Percentiles rank a stretch among this genome's conserved stretches.
These are phyloP conservation scores for Pyrrhoderma lamaoense DNA, from an alignment of 1,284 basidiomycete species.

Conservation along the genomic window DNA sequence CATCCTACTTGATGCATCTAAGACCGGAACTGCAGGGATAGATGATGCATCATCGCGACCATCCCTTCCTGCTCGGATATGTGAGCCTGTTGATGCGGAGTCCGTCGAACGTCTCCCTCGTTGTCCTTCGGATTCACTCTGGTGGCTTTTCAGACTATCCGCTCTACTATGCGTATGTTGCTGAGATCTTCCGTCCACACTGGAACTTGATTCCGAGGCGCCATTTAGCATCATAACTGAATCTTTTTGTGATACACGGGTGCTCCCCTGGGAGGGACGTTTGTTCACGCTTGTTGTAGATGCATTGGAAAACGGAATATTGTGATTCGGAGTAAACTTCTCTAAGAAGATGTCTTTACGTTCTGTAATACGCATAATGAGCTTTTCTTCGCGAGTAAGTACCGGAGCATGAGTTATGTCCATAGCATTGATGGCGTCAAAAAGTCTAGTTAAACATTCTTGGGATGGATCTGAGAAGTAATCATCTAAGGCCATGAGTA, in stretches of 20 bases:
- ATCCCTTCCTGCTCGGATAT: conserved; percentile 25
- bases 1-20: conserved; percentile 34
- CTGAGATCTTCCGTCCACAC: conserved; percentile 43
- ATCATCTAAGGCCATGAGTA: conserved; percentile 91
- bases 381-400: conserved; percentile 75
- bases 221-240: conserved; percentile 9
- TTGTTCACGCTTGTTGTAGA: conserved; percentile 16
- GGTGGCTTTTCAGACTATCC: conserved; percentile 23
- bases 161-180: conserved; percentile 25
- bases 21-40: conserved; percentile 28
- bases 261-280: conserved; percentile 8
- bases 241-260: conserved; percentile 2
- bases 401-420: conserved; percentile 75
- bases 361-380: conserved; percentile 85
- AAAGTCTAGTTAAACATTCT: conserved; percentile 81
- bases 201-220: conserved; percentile 51
- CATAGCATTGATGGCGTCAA: conserved; percentile 90
- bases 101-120: conserved; percentile 62
- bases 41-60: conserved; percentile 16
- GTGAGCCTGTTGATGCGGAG: conserved; percentile 61
- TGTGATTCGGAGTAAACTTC: conserved; percentile 41
- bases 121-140: conserved; percentile 35
- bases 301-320: conserved; percentile 19
- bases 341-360: conserved; percentile 89
- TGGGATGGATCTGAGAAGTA: conserved; percentile 87